Evolutionary conservation across 495 filamentous ascomycete genomes (phyloP), one percentile per base, ranked within the genome.

Genomic region (Amphirosellinia nigrospora): DNA sequence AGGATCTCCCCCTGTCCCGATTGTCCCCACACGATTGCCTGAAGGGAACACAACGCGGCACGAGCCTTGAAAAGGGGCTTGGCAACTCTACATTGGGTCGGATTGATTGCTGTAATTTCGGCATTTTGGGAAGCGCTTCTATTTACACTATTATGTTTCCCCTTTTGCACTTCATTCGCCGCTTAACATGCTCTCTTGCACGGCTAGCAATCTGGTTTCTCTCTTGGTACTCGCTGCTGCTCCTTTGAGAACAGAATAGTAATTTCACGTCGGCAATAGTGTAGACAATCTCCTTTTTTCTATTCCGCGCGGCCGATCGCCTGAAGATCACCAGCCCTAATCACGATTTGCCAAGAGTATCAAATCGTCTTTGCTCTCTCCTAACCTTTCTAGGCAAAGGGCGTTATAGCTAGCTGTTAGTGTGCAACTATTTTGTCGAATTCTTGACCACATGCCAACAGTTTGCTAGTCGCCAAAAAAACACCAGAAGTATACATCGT

Each of bases 21-120:
- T 41, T 10, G 23, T 38, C 63, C n/a, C 63, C 63, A 65, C 63
- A 28, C 7, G 21, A 30, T 39, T 53, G 32, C 9, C 58, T 41
- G 36, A 41, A 36, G 36, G 63, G 7, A 53, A 38, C 23, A 46
- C 63, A 45, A 64, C 61, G n/a, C 61, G 63, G 63, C 63, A 65
- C 26, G 61, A 64, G 9, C 41, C 61, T 34, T 50, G 46, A 36
- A 67, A 67, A 59, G 52, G 64, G 64, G 64, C 64, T 67, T 67
- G 64, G 64, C 64, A 58, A 39, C 26, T 66, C 38, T 16, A 13
- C n/a, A n/a, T n/a, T n/a, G 9, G 64, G 32, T n/a, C 5, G 26
- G 38, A 43, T 30, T 32, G 10, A 67, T 59, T 58, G 34, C 39
- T 58, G 64, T 28, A 67, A 67, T 67, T 59, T 67, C 64, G 64